Evolutionary conservation across 768 basidiomycete genomes (phyloP).

Genomic region (Lyophyllum decastes): DNA sequence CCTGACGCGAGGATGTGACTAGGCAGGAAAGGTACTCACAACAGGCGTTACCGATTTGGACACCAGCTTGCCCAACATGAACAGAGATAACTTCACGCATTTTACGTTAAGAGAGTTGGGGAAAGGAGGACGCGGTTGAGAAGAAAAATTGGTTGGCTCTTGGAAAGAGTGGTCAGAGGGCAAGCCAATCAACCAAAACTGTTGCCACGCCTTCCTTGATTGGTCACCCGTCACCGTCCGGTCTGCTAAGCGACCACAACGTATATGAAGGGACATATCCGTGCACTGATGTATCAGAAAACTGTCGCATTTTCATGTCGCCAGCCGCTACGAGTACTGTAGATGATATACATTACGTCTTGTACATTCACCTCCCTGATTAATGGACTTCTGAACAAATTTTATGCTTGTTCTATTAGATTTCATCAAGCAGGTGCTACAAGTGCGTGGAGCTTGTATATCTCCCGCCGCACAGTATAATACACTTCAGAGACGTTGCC

Average conservation of each 20-base stretch:
- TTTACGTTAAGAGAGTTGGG: conserved; percentile 28
- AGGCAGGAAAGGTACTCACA: conserved; percentile 59
- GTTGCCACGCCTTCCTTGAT: conserved; percentile 24
- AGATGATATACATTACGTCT: no score
- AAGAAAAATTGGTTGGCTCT: conserved; percentile 18
- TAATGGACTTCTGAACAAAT: no score
- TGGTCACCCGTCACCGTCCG: conserved; percentile 23
- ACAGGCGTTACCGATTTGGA: conserved; percentile 97
- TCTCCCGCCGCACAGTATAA: conserved; percentile 84
- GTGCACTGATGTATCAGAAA: no score
- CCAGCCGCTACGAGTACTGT: no score
- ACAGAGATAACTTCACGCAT: conserved; percentile 98
- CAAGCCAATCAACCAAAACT: conserved; percentile 28
- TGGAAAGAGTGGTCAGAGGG: conserved; percentile 33
- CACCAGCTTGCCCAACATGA: conserved; percentile 99
- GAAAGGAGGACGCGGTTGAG: conserved; percentile 11
- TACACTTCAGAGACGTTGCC: conserved; percentile 88
- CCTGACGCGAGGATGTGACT: conserved; percentile 34
- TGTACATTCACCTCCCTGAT: no score
- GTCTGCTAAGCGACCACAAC: conserved; percentile 16
- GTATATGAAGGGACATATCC: no score
- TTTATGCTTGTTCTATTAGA: no score
- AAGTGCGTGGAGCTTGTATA: conserved; percentile 89
- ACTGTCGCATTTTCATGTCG: no score
- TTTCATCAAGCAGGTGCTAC: conserved; percentile 76